Conservation (phyloP, 1,284 basidiomycete species). For the Pulveroboletus sp. region DNA sequence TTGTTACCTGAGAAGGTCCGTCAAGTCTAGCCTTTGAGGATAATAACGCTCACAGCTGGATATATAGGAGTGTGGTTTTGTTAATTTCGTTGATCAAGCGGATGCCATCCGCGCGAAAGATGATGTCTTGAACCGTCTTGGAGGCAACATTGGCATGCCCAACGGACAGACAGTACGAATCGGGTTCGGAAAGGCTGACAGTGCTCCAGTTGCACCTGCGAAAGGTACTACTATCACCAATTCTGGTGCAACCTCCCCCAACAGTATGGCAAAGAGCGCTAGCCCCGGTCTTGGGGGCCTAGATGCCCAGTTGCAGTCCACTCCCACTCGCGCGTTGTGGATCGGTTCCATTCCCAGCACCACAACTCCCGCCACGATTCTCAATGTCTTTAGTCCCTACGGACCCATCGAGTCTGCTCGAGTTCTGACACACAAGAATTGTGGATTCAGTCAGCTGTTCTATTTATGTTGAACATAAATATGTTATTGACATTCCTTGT, state of each 20-base stretch:
- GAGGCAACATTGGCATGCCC: conserved; percentile 91
- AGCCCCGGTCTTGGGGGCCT: conserved; percentile 60
- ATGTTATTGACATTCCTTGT: conserved; percentile 9
- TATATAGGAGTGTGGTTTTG: conserved; percentile 92
- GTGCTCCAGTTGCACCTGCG: conserved; percentile 84
- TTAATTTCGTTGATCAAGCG: conserved; percentile 94
- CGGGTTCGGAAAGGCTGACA: conserved; percentile 97
- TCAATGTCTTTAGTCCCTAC: conserved; percentile 93
- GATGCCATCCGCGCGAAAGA: conserved; percentile 97
- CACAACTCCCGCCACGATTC: conserved; percentile 88
- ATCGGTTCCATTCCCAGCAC: conserved; percentile 93
- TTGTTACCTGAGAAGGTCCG: conserved; percentile 93
- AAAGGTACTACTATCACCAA: conserved; percentile 66
- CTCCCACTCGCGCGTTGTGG: conserved; percentile 93
- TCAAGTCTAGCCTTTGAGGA: conserved; percentile 8
- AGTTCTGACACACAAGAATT: conserved; percentile 96
- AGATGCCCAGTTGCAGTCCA: conserved; percentile 81
- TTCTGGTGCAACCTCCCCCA: conserved; percentile 65
- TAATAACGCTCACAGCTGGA: conserved; percentile 10
- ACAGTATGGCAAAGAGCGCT: conserved; percentile 50
- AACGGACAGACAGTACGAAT: conserved; percentile 94
- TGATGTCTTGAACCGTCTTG: conserved; percentile 92
- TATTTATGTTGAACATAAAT: background rate
- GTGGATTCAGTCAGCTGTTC: conserved; percentile 78
- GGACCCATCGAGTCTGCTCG: conserved; percentile 96